These are phyloP conservation scores for Hevea brasiliensis DNA, from an alignment of 345 rosid genomes.

Conservation along the genomic window DNA sequence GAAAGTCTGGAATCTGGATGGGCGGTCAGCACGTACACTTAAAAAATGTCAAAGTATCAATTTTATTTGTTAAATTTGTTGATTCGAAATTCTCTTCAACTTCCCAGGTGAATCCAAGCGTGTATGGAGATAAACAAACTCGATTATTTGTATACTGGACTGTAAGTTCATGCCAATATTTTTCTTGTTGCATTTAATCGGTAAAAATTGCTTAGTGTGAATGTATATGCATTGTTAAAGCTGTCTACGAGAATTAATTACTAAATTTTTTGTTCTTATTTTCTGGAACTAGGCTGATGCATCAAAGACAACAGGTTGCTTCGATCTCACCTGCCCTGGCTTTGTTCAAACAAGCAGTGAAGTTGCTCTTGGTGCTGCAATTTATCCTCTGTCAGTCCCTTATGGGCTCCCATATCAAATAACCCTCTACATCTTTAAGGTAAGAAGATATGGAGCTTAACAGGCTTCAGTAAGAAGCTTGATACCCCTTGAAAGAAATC, in stretches of 20 bases:
- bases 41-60: not conserved
- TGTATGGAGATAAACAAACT: conserved; percentile 54
- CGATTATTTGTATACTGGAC: conserved; percentile 57
- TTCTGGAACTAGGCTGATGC: conserved; percentile 39
- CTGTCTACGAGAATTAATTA: too few species aligned
- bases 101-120: conserved; percentile 52
- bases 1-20: conserved; percentile 57
- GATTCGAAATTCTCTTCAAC: not conserved
- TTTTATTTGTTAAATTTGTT: not conserved
- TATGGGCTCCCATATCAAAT: conserved; percentile 49
- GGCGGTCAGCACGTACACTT: conserved; percentile 38
- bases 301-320: conserved; percentile 52
- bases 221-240: not conserved
- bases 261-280: not conserved
- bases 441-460: too few species aligned
- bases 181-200: too few species aligned
- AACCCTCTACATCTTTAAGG: conserved; percentile 48
- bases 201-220: too few species aligned
- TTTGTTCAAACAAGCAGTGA: conserved; percentile 57
- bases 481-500: too few species aligned
- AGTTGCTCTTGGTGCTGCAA: conserved; percentile 57
- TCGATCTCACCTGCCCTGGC: conserved; percentile 60
- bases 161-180: conserved; percentile 25
- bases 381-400: conserved; percentile 44
- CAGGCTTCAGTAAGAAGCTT: too few species aligned